Base-by-base conservation (phyloP, 176 grass and related monocot genomes). In the Carex myosuroides region DNA sequence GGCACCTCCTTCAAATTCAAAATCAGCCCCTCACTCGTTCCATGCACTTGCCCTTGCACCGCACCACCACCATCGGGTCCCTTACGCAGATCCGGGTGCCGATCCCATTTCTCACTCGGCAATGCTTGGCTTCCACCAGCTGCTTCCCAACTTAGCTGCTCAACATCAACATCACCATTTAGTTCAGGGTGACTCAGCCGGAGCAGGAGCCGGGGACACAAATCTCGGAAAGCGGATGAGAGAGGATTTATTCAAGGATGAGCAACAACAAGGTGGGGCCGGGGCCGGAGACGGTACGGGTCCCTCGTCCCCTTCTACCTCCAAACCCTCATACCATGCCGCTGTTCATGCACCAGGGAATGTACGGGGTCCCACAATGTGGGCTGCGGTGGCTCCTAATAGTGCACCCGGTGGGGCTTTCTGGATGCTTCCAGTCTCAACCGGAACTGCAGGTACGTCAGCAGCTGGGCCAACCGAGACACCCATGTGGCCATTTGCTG, bases 221-320 rank as follows among this genome's bases (percentile, higher is more conserved):
- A 95, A 94, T 89, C 90, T 99, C 80, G 80, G 97, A 83, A 99
- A 99, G 76, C 85, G 97, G 16, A 88, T 90, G 66, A 92, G 97
- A 85, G 93, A 94, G 46, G 93, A 99, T 84, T 92, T 99, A 16
- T 99, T 99, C 91, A 99, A 96, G 89, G 93, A 94, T 0, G 86
- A 88, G 3, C 91, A 89, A 41, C 87, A 92, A 54, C 75, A 89
- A 39, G 71, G 42, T 41, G n/a, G 17, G 5, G 64, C 67, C 8
- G 63, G 63, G 8, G 64, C 67, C 8, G 62, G 63, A 12, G 87
- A 46, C 3, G 76, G 50, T 20, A 85, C 64, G 14, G 85, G 79
- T 11, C 88, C 65, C 13, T 87, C 85, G 3, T 90, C 88, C 3
- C 88, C 88, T 22, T 87, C 85, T 10, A 87, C 85, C 8, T 68